Conservation (phyloP, 257 asterid genomes). For the Ajuga chamaepitys region DNA sequence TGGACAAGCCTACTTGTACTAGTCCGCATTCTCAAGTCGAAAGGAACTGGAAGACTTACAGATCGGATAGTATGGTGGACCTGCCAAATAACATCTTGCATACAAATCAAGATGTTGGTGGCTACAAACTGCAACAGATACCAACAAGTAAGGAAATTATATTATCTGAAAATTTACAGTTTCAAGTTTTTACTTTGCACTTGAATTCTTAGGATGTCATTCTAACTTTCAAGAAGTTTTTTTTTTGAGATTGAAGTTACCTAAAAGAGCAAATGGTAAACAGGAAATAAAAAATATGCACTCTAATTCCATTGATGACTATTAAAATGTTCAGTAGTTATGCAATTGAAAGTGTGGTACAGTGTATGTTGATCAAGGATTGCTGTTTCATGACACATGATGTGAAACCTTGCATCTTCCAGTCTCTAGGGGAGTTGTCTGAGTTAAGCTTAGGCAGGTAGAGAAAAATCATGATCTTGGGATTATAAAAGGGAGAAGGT, state of each 20-base stretch:
- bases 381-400: too few species aligned
- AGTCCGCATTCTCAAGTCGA: slow-evolving; percentile 22
- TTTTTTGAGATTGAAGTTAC: too few species aligned
- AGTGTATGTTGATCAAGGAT: background rate
- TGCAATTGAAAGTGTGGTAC: background rate
- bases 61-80: slow-evolving; percentile 10
- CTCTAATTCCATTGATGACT: background rate
- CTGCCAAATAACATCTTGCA: slow-evolving; percentile 18
- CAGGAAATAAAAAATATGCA: background rate
- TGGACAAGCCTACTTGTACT: background rate
- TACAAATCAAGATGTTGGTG: slow-evolving; percentile 16
- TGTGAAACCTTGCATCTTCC: too few species aligned
- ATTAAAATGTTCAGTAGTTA: background rate
- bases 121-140: slow-evolving; percentile 27
- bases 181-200: background rate
- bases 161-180: background rate
- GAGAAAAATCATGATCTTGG: too few species aligned
- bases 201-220: background rate
- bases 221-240: background rate
- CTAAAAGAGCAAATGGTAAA: too few species aligned
- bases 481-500: too few species aligned
- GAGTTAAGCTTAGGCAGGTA: too few species aligned
- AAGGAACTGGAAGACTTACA: slow-evolving; percentile 9
- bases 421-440: too few species aligned
- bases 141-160: slow-evolving; percentile 35